A percentile compares a stretch with the other conserved stretches of the same genome.
Evolutionary conservation across 306 rosid genomes (phyloP).

Genomic region (Acacia crassicarpa): DNA sequence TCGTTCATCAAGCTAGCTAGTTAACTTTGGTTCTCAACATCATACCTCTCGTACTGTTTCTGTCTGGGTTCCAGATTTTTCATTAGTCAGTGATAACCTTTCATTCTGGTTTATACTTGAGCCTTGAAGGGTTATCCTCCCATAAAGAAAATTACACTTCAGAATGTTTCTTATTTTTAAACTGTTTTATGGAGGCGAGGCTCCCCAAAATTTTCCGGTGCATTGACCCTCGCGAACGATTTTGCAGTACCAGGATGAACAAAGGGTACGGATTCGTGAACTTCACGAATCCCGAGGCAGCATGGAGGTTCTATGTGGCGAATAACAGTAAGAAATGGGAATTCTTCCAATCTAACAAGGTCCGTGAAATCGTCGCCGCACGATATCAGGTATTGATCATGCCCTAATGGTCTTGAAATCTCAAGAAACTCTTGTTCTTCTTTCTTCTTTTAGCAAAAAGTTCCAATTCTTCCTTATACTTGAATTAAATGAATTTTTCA

Average conservation of each 20-base stretch:
- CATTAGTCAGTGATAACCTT: background rate
- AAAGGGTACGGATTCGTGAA: slow-evolving; percentile 77
- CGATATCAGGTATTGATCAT: slow-evolving; percentile 48
- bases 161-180: background rate
- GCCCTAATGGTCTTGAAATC: background rate
- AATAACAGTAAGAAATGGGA: slow-evolving; percentile 44
- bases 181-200: background rate
- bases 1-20: background rate
- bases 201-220: background rate
- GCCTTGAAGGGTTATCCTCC: background rate
- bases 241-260: slow-evolving; percentile 49
- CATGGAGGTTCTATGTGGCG: slow-evolving; percentile 42
- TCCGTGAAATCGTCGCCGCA: slow-evolving; percentile 47
- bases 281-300: slow-evolving; percentile 50
- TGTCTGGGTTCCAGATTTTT: background rate
- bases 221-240: background rate
- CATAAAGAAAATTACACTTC: background rate
- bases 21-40: no score
- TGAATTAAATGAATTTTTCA: background rate
- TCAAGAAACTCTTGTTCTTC: background rate
- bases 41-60: background rate
- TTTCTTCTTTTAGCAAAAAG: background rate
- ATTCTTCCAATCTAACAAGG: slow-evolving; percentile 47
- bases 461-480: background rate
- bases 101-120: background rate